phyloP scores from a whole-genome alignment of 805 yeast species.

The Hanseniaspora lindneri region DNA sequence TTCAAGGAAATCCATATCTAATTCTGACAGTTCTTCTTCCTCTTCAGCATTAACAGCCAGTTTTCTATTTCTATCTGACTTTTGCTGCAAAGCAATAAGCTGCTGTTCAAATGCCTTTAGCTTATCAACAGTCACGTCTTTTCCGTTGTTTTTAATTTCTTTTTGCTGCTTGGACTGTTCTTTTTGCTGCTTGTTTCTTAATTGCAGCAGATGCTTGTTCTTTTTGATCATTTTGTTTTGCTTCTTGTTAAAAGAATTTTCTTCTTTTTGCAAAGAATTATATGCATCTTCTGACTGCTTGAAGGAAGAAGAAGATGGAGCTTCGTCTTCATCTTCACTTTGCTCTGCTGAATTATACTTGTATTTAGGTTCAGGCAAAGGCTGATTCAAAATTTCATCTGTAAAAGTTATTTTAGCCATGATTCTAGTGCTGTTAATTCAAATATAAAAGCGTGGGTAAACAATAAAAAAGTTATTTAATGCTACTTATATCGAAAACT shows the following conservation, averaged over 20 bases:
- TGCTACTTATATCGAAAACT: too few species aligned
- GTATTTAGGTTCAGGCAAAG: conserved; percentile 6
- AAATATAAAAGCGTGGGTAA: too few species aligned
- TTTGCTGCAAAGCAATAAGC: conserved; percentile 21
- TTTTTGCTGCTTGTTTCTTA: conserved; percentile 21
- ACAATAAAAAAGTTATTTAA: too few species aligned
- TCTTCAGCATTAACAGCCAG: neutral
- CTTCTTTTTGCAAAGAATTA: conserved; percentile 16
- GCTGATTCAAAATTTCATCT: conserved; percentile 18
- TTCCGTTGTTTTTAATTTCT: conserved; percentile 23
- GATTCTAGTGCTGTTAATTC: too few species aligned
- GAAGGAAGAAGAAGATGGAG: conserved; percentile 41
- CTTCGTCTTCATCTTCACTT: conserved; percentile 32
- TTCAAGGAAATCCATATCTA: conserved; percentile 34
- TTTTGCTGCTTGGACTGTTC: conserved; percentile 19
- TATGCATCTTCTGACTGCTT: conserved; percentile 20
- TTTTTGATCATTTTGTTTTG: conserved; percentile 24
- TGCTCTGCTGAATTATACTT: conserved; percentile 17
- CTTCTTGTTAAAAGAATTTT: conserved; percentile 23
- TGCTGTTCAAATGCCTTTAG: conserved; percentile 29
- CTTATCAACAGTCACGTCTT: conserved; percentile 12
- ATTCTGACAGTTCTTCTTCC: conserved; percentile 29
- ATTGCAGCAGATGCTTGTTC: conserved; percentile 22
- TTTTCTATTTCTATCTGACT: conserved; percentile 12
- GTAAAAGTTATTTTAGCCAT: conserved; percentile 22